Evolutionary conservation across 2,329 filamentous ascomycete genomes (phyloP), one percentile per base, ranked within the genome.

Genomic region (Aspergillus sp.): DNA sequence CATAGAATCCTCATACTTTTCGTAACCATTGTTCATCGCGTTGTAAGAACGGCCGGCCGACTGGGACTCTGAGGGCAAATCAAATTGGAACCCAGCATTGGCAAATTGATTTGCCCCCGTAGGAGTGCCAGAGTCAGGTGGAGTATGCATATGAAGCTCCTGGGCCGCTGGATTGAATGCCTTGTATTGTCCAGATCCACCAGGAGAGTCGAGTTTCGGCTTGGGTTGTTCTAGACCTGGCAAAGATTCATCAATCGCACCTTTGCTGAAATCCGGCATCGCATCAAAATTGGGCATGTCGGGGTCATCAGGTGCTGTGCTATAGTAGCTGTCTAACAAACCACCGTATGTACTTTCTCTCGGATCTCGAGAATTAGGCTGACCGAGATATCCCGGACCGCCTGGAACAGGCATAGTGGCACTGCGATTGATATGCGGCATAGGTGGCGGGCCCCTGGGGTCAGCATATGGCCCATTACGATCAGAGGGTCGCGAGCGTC

Each of bases 211-310:
- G 1, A 61, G 46, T 48, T 69, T 69, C 27, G 68, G 62, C 51
- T 69, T 69, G 25, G 69, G 66, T 25, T 64, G 70, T 31, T 75
- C 73, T 52, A 75, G 62, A 21, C 72, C 72, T 56, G 73, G 66
- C 21, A 71, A 46, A 50, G 64, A 70, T 57, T 76, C 72, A 60
- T 73, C 69, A 19, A 70, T 65, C 9, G 61, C 64, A 6, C 65
- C 62, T 6, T 63, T 59, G 37, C 56, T 64, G 6, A 66, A 57
- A 23, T 77, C 70, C n/a, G 78, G 75, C 60, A 82, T 80, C 2
- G 81, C 81, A 66, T 86, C 84, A 63, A 87, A 87, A 62, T 88
- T 82, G 2, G 85, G 85, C 84, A 87, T 87, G 48, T 87, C 84
- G 17, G 79, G 78, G 49, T 84, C 81, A 51, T 71, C 66, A 39